These are phyloP conservation scores for Pestalotiopsis sp. DNA, from an alignment of 2,329 filamentous ascomycete species.

Conservation along the genomic window DNA sequence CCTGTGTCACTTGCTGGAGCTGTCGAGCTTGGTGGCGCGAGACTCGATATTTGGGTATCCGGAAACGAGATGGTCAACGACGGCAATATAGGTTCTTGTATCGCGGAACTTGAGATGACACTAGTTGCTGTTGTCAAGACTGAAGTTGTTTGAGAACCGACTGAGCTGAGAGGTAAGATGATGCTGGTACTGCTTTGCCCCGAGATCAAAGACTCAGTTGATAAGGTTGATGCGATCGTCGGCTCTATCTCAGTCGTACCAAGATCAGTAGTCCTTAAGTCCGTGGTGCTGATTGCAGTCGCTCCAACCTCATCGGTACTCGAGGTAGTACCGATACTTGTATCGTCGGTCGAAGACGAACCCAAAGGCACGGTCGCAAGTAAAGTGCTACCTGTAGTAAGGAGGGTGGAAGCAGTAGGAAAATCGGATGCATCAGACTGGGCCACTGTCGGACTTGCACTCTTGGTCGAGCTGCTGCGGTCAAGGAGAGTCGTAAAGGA, in stretches of 20 bases:
- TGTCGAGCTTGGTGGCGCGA: neutral
- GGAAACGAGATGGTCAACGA: neutral
- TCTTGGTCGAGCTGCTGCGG: neutral
- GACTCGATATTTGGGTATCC: neutral
- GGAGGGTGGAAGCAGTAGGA: neutral
- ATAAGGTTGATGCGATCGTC: no score
- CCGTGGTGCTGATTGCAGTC: no score
- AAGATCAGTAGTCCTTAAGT: no score
- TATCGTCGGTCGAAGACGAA: no score
- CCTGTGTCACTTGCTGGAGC: neutral
- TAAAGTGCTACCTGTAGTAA: neutral
- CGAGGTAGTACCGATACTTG: no score
- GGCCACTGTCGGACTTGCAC: neutral
- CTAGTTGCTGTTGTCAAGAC: neutral
- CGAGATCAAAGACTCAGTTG: neutral
- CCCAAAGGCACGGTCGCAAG: neutral
- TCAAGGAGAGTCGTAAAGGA: neutral
- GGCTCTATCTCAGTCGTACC: no score
- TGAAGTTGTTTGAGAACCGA: neutral
- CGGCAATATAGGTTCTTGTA: neutral
- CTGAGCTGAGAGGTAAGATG: neutral
- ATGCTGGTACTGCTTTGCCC: neutral
- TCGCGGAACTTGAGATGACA: neutral
- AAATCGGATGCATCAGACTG: neutral
- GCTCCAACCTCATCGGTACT: no score